phyloP scores from a whole-genome alignment of 1,284 basidiomycete genomes.

The Ustilago bromivora region DNA sequence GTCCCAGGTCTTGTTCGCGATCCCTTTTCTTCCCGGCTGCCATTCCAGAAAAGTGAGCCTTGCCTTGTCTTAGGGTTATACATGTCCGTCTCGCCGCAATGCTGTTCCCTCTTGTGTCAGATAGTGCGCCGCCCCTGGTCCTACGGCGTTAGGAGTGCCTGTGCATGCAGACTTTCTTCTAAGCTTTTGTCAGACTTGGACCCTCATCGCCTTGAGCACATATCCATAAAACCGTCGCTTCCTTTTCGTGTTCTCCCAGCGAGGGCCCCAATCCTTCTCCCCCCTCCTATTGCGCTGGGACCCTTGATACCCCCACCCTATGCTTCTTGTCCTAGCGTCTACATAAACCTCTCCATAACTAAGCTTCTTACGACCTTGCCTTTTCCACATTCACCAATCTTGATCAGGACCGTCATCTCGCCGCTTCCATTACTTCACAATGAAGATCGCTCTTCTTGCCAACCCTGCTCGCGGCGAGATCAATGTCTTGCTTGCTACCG shows the following conservation, averaged over 20 bases:
- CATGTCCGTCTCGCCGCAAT: neutral
- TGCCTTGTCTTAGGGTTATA: neutral
- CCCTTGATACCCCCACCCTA: neutral
- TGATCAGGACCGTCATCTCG: too few species aligned
- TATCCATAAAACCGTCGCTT: slow-evolving; percentile 8
- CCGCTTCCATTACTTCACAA: neutral
- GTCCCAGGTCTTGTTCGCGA: neutral
- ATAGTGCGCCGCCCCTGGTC: neutral
- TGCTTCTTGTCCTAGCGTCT: neutral
- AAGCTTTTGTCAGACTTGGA: neutral
- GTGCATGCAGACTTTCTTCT: neutral
- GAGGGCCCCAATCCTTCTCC: neutral
- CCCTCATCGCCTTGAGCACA: neutral
- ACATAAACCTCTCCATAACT: neutral
- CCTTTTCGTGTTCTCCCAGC: neutral
- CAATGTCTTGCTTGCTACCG: slow-evolving; percentile 48
- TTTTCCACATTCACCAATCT: too few species aligned
- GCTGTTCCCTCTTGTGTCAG: neutral
- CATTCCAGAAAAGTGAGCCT: too few species aligned
- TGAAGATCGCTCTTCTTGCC: slow-evolving; percentile 49
- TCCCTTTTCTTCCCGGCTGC: too few species aligned
- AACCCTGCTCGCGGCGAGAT: slow-evolving; percentile 49
- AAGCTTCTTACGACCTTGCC: too few species aligned
- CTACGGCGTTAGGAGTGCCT: too few species aligned
- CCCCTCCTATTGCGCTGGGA: neutral